A percentile compares a stretch with the other conserved stretches of the same genome.
phyloP scores from a whole-genome alignment of 345 rosid genomes.

The Microthlaspi erraticum region DNA sequence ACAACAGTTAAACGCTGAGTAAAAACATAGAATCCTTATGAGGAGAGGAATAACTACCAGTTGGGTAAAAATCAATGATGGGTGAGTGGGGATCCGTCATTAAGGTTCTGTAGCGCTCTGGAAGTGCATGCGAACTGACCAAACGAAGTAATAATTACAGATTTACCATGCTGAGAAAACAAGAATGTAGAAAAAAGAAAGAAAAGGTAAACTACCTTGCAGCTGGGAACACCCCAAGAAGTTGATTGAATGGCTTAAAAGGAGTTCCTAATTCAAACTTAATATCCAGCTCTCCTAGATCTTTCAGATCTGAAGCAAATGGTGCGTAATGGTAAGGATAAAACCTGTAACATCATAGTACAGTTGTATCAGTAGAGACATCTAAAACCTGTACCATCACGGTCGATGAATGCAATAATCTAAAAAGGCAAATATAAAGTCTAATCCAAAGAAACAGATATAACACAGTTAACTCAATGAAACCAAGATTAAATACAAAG shows the following conservation, averaged over 20 bases:
- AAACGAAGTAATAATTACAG: constrained; percentile 25
- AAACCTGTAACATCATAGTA: constrained; percentile 63
- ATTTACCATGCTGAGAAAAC: background rate
- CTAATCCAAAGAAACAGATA: constrained; percentile 3
- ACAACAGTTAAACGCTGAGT: background rate
- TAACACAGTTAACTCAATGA: constrained; percentile 15
- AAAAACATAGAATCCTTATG: background rate
- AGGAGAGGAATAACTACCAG: constrained; percentile 53
- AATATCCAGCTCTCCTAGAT: constrained; percentile 74
- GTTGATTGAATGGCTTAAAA: constrained; percentile 97
- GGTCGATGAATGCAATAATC: background rate
- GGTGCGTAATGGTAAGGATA: constrained; percentile 99
- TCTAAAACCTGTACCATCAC: constrained; percentile 1
- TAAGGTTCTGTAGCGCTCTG: constrained; percentile 73
- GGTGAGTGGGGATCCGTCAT: constrained; percentile 95
- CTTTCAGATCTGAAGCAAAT: constrained; percentile 96
- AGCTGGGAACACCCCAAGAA: constrained; percentile 96
- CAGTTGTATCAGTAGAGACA: constrained; percentile 7
- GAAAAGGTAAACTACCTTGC: constrained; percentile 65
- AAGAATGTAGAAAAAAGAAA: constrained; percentile 5
- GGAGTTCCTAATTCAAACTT: constrained; percentile 78
- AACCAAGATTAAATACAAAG: background rate
- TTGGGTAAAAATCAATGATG: constrained; percentile 88
- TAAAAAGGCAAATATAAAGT: background rate
- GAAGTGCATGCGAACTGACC: constrained; percentile 95